A percentile compares a stretch with the other conserved stretches of the same genome.
phyloP scores from a whole-genome alignment of 768 basidiomycete genomes.

The Lentinula guzmanii region DNA sequence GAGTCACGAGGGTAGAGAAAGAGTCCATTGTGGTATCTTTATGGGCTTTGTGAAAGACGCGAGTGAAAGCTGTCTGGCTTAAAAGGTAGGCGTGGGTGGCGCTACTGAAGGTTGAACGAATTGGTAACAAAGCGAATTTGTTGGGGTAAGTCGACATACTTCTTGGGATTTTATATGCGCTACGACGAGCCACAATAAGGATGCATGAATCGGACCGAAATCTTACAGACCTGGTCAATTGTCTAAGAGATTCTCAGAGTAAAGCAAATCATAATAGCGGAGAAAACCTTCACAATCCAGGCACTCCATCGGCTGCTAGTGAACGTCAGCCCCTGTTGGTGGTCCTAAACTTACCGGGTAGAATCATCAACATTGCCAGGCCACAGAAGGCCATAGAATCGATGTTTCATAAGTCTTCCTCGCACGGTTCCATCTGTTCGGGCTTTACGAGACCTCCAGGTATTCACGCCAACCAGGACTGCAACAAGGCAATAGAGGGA shows the following conservation, averaged over 20 bases:
- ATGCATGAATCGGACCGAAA: neutral
- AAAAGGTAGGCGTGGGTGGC: neutral
- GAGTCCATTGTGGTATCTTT: neutral
- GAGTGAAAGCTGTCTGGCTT: neutral
- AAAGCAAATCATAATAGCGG: neutral
- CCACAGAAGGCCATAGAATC: too few relatives aligned
- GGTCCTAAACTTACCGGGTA: too few relatives aligned
- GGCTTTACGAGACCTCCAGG: too few relatives aligned
- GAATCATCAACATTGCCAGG: too few relatives aligned
- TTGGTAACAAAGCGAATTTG: neutral
- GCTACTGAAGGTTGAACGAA: neutral
- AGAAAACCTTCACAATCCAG: neutral
- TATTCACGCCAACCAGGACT: too few relatives aligned
- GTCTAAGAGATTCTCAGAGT: neutral
- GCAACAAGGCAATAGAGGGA: too few relatives aligned
- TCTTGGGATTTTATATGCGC: neutral
- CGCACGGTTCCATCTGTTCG: too few relatives aligned
- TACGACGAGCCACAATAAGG: neutral
- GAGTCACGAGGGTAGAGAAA: constrained; percentile 1
- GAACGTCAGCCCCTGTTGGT: neutral
- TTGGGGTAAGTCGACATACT: neutral
- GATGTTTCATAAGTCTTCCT: too few relatives aligned
- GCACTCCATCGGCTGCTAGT: neutral
- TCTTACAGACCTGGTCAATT: neutral
- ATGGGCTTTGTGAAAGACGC: neutral